These are phyloP conservation scores for Talaromyces liani DNA, from an alignment of 495 filamentous ascomycete genomes.

Conservation along the genomic window DNA sequence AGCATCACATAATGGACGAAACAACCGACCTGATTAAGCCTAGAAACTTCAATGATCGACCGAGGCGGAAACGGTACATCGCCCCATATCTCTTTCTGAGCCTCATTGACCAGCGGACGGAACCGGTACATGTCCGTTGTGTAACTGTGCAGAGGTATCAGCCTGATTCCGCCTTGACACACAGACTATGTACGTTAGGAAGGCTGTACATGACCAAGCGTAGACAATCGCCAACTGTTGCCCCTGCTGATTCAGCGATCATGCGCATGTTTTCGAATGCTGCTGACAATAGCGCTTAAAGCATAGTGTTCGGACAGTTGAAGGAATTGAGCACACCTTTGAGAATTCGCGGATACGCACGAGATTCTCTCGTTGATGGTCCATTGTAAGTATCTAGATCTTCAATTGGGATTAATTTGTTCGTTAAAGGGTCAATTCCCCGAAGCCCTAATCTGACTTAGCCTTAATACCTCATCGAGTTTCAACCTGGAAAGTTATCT, in stretches of 20 bases:
- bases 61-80: background rate
- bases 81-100: background rate
- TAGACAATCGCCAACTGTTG: background rate
- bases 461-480: background rate
- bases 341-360: background rate
- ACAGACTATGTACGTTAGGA: background rate
- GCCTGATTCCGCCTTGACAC: background rate
- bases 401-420: background rate
- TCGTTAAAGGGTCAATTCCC: background rate
- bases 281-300: too few species aligned
- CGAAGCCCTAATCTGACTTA: background rate
- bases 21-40: background rate
- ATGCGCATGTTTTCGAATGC: constrained; percentile 2
- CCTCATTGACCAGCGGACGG: background rate
- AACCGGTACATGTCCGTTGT: background rate
- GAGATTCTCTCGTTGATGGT: background rate
- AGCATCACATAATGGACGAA: too few species aligned
- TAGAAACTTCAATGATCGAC: background rate
- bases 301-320: too few species aligned
- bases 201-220: background rate
- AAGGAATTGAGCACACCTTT: background rate
- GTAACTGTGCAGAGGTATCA: background rate
- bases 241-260: background rate
- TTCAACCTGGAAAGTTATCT: too few species aligned
- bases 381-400: background rate